Evolutionary conservation across 345 rosid species (phyloP), one percentile per base, ranked within the genome.

Genomic region (Brassica juncea): DNA sequence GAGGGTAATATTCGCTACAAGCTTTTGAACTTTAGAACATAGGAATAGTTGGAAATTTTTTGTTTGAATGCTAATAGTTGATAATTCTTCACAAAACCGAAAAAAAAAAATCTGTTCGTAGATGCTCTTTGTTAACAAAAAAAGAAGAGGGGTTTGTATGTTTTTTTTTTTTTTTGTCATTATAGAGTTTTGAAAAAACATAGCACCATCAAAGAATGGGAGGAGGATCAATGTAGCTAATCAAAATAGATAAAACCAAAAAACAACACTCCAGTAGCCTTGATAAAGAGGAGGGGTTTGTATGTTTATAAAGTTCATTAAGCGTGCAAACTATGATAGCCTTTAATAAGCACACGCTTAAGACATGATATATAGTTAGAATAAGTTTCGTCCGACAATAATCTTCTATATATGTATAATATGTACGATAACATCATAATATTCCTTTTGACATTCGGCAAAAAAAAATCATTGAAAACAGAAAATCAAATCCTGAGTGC

Each of bases 321-420:
- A 52, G 78, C 74, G 82, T 79, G 78, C 74, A 79, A 79, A 73
- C 78, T 32, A 73, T 60, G 65, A 25, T 49, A 72, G 58, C 74
- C 73, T 59, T 67, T 67, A 72, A 58, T 44, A 47, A 61, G 12
- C 57, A 60, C 78, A 73, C 32, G 69, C 74, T 61, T 73, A 68
- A 67, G 64, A 68, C 78, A 73, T 79, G 82, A 79, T 47, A 62
- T 68, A 68, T 28, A 35, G 60, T 52, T 68, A 61, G 82, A 74
- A 73, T 44, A 59, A 16, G 62, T 35, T 61, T 67, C 69, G 35
- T 66, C 68, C 64, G 64, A 35, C 57, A 35, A 58, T 59, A 79
- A 73, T 66, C 73, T 58, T 78, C 54, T 28, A 28, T 37, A 55
- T 19, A 7, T 35, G 25, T 54, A 77, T 77, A 5, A 77, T 27